phyloP scores from a whole-genome alignment of 768 basidiomycete genomes.

The Boletellus sp. region DNA sequence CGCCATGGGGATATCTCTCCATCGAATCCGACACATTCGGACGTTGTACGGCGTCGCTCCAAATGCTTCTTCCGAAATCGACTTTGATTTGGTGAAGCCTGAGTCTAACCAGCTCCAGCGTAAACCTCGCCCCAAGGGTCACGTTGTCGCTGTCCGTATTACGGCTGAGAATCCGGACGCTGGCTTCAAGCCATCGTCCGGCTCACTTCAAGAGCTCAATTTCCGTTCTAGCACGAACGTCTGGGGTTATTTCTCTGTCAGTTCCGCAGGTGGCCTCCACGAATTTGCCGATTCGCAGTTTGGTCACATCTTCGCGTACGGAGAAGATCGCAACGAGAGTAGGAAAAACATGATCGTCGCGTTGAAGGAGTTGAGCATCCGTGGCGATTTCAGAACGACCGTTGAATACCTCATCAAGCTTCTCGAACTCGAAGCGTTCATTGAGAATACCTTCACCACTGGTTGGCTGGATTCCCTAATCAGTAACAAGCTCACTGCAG shows the following conservation, averaged over 20 bases:
- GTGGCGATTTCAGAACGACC: constrained; percentile 97
- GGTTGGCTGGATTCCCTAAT: constrained; percentile 98
- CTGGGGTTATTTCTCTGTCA: constrained; percentile 99
- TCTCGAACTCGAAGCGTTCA: constrained; percentile 92
- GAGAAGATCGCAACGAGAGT: constrained; percentile 91
- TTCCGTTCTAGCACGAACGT: constrained; percentile 99
- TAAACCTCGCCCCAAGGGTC: constrained; percentile 94
- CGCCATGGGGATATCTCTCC: constrained; percentile 96
- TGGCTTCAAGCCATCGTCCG: constrained; percentile 98
- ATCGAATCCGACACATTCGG: constrained; percentile 93
- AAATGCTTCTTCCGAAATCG: constrained; percentile 85
- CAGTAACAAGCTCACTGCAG: constrained; percentile 94
- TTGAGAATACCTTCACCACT: constrained; percentile 96
- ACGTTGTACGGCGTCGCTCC: constrained; percentile 93
- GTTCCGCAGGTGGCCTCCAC: constrained; percentile 92
- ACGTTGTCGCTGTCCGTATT: constrained; percentile 98
- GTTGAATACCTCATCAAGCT: constrained; percentile 99
- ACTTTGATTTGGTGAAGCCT: constrained; percentile 93
- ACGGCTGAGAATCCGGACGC: constrained; percentile 99
- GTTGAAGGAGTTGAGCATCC: constrained; percentile 95
- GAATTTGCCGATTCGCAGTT: constrained; percentile 99
- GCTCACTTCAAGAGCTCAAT: constrained; percentile 95
- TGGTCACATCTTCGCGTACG: constrained; percentile 98
- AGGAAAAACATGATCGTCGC: constrained; percentile 99
- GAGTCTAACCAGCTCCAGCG: constrained; percentile 86